These are phyloP conservation scores for Carex kokanica DNA, from an alignment of 176 grass and related monocot species.

Conservation along the genomic window DNA sequence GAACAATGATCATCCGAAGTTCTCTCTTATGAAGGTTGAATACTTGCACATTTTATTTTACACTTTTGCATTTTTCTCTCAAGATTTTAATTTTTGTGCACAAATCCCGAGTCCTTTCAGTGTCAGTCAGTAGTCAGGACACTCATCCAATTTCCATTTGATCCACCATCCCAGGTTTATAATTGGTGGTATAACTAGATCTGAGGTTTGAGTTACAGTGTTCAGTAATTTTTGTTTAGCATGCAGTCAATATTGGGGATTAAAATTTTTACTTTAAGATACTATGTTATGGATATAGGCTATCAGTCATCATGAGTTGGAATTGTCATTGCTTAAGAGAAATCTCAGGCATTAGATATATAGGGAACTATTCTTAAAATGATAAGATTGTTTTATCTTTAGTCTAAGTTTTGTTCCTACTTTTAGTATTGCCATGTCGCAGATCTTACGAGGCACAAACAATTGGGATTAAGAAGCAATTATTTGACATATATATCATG, in stretches of 20 bases:
- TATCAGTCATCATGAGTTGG: not conserved
- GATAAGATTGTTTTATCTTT: not conserved
- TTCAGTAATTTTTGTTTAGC: not conserved
- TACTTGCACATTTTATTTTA: not conserved
- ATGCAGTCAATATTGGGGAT: not conserved
- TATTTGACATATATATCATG: not conserved
- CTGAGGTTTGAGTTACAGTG: not conserved
- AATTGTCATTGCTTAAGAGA: not conserved
- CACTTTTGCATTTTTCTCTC: conserved; percentile 25
- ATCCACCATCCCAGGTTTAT: not conserved
- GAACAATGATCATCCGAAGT: conserved; percentile 74
- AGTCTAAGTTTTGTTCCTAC: not conserved
- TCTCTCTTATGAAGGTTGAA: conserved; percentile 65
- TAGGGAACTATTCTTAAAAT: not conserved
- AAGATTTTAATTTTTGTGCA: conserved; percentile 33
- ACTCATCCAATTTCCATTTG: not conserved
- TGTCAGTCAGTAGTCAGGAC: not conserved
- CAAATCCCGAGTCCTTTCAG: not conserved
- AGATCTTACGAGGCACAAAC: not conserved
- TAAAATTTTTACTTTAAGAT: not conserved
- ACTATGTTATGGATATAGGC: not conserved
- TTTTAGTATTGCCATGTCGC: not conserved
- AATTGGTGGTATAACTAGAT: not conserved
- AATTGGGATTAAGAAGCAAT: not conserved
- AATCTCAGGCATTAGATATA: not conserved